Evolutionary conservation across 345 rosid species (phyloP).

Genomic region (Eucalyptus curtisii): DNA sequence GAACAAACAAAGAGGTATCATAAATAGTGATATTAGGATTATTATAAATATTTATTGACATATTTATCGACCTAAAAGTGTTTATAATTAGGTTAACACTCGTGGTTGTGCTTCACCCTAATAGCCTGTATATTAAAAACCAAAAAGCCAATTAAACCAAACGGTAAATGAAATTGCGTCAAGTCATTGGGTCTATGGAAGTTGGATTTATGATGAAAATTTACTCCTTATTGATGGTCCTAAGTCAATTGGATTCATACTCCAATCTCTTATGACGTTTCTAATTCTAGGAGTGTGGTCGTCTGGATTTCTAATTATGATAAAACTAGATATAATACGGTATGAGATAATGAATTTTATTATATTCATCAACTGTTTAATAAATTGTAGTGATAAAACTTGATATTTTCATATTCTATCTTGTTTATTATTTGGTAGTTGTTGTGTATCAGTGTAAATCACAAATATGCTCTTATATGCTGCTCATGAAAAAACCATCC

Average conservation of each 20-base stretch:
- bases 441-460: background rate
- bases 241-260: too few species aligned
- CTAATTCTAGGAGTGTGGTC: background rate
- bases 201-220: background rate
- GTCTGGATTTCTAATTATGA: rapidly evolving
- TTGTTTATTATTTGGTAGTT: background rate
- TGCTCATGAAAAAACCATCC: background rate
- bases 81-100: background rate
- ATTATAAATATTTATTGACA: background rate
- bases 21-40: background rate
- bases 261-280: too few species aligned
- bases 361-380: background rate
- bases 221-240: background rate
- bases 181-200: background rate
- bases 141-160: background rate
- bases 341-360: background rate
- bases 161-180: background rate
- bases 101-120: background rate
- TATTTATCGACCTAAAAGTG: background rate
- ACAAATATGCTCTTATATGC: background rate
- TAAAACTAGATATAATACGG: rapidly evolving
- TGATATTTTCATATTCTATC: too few species aligned
- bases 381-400: background rate
- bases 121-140: background rate
- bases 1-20: background rate